Evolutionary conservation across 345 rosid species (phyloP).

Genomic region (Populus deltoides): DNA sequence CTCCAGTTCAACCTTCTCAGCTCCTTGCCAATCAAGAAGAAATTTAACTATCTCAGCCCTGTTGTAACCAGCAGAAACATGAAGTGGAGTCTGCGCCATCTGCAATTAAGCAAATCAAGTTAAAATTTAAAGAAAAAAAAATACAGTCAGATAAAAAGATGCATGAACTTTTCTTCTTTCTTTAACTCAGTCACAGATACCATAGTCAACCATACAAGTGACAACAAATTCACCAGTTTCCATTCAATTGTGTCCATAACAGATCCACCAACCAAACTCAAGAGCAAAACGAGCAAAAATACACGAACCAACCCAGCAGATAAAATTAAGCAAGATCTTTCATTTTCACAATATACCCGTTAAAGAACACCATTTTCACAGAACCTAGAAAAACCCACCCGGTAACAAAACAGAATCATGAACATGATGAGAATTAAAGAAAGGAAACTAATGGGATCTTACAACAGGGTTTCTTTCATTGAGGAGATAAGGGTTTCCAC

Average conservation of each 20-base stretch:
- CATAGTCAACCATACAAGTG: not conserved
- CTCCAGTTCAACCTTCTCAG: conserved; percentile 76
- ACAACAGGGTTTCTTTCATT: conserved; percentile 90
- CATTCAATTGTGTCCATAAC: not conserved
- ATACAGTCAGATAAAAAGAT: not conserved
- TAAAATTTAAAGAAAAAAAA: not conserved
- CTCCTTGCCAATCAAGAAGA: conserved; percentile 71
- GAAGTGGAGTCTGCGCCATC: conserved; percentile 99
- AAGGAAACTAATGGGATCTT: conserved; percentile 21
- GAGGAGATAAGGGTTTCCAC: conserved; percentile 66
- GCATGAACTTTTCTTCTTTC: not conserved
- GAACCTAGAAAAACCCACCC: not conserved
- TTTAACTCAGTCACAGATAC: not conserved
- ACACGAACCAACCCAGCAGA: not conserved
- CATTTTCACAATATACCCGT: not conserved
- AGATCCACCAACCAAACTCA: not conserved
- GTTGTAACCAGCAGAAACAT: conserved; percentile 84
- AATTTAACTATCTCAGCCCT: conserved; percentile 65
- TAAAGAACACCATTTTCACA: not conserved
- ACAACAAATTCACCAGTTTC: not conserved
- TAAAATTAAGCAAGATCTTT: not conserved
- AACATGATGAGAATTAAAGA: not conserved
- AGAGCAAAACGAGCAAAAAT: not conserved
- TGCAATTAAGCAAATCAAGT: conserved; percentile 34
- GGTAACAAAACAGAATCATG: not conserved